Conservation (phyloP, 257 asterid species). For the Solanum lycopersicoides region DNA sequence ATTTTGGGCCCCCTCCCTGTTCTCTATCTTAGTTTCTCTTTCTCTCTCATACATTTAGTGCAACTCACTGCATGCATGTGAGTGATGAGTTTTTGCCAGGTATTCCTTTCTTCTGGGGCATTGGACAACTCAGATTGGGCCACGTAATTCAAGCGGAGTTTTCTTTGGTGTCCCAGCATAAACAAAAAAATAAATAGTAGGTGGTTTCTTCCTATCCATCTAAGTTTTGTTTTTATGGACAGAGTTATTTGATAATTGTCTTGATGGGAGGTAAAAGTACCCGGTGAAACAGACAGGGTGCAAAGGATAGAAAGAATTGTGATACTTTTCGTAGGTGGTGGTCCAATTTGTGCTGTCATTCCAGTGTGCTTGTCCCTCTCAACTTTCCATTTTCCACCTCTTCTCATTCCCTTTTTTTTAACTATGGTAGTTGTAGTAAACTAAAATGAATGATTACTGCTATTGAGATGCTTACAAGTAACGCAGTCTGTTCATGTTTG, state of each 20-base stretch:
- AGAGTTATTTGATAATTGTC: background rate
- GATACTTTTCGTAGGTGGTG: background rate
- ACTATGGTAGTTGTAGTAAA: background rate
- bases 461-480: background rate
- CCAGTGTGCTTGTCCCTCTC: background rate
- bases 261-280: background rate
- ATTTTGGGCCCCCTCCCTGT: background rate
- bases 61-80: constrained; percentile 2
- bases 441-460: background rate
- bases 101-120: background rate
- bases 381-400: background rate
- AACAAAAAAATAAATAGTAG: background rate
- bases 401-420: background rate
- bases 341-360: constrained; percentile 1
- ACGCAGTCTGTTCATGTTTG: background rate
- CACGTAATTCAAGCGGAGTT: constrained; percentile 5
- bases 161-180: background rate
- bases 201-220: background rate
- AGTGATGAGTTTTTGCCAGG: constrained; percentile 7
- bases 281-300: background rate
- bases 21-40: background rate
- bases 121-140: constrained; percentile 14
- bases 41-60: background rate
- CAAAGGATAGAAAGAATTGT: background rate
- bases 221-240: background rate